Percentiles rank a stretch among this genome's conserved stretches.
These are phyloP conservation scores for Phytophthora hibernalis DNA, from an alignment of 352 stramenopile genomes.

Conservation along the genomic window DNA sequence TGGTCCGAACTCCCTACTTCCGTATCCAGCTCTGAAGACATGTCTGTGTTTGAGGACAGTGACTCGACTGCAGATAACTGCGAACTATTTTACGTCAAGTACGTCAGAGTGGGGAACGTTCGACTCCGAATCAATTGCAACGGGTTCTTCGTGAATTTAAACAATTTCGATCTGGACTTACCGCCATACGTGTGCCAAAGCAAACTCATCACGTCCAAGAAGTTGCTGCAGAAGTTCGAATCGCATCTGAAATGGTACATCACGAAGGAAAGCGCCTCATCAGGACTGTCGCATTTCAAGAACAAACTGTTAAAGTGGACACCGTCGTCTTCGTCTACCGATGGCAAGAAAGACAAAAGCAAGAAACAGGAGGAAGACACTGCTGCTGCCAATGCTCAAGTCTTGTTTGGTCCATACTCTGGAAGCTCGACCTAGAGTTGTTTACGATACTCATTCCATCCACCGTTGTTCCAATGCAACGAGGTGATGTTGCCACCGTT, in stretches of 20 bases:
- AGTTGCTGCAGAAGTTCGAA: slow-evolving; percentile 85
- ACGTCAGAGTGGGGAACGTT: slow-evolving; percentile 83
- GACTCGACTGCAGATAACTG: slow-evolving; percentile 60
- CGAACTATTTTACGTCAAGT: slow-evolving; percentile 90
- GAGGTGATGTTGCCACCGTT: neutral
- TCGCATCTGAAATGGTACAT: slow-evolving; percentile 85
- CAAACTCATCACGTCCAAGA: slow-evolving; percentile 84
- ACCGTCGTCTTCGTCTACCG: slow-evolving; percentile 39
- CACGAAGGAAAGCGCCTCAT: slow-evolving; percentile 83
- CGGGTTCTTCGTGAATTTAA: slow-evolving; percentile 88
- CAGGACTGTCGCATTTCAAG: slow-evolving; percentile 85
- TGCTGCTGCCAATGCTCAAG: slow-evolving; percentile 65
- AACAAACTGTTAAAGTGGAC: slow-evolving; percentile 89
- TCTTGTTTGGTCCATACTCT: slow-evolving; percentile 84
- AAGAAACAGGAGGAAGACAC: slow-evolving; percentile 67
- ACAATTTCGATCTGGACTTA: slow-evolving; percentile 79
- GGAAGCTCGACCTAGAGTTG: slow-evolving; percentile 36
- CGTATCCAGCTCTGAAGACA: slow-evolving; percentile 13
- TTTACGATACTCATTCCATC: neutral
- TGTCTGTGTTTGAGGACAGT: slow-evolving; percentile 48
- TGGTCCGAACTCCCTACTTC: slow-evolving; percentile 28
- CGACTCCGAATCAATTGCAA: slow-evolving; percentile 85
- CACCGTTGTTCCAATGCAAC: slow-evolving; percentile 23
- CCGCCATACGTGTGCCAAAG: slow-evolving; percentile 83
- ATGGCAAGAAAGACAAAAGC: slow-evolving; percentile 71